Evolutionary conservation across 148 eudicot genomes (phyloP).

Genomic region (Heliosperma pusillum): DNA sequence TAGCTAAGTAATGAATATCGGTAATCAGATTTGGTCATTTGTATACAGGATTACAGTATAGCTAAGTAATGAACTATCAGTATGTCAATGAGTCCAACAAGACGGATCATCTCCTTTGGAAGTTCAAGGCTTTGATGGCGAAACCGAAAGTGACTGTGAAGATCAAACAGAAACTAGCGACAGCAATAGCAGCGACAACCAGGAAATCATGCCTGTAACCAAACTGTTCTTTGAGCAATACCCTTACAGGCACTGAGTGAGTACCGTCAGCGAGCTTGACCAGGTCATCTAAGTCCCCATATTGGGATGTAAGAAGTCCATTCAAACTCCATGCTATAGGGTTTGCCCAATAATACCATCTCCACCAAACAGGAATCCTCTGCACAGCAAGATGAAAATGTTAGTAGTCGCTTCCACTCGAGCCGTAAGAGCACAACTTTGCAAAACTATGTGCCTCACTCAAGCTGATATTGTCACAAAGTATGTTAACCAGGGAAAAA

Average conservation of each 20-base stretch:
- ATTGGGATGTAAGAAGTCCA: conserved; percentile 82
- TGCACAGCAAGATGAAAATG: conserved; percentile 21
- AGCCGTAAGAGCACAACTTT: neutral
- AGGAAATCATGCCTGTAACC: conserved; percentile 66
- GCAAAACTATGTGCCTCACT: neutral
- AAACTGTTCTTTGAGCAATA: conserved; percentile 54
- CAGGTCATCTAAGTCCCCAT: conserved; percentile 50
- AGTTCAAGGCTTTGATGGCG: conserved; percentile 69
- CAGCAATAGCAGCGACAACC: conserved; percentile 49
- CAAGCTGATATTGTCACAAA: neutral
- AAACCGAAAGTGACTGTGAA: conserved; percentile 65
- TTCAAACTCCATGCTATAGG: conserved; percentile 90
- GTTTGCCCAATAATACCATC: conserved; percentile 96
- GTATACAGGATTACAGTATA: neutral
- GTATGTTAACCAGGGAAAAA: neutral
- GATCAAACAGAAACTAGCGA: conserved; percentile 58
- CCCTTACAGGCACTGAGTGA: conserved; percentile 41
- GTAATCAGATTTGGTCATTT: neutral
- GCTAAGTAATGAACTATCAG: neutral
- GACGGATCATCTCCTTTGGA: conserved; percentile 61
- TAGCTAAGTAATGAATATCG: neutral
- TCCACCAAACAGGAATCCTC: conserved; percentile 91
- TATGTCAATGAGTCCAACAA: neutral
- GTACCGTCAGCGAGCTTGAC: conserved; percentile 57
- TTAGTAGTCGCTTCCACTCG: neutral